Base-by-base conservation (phyloP, 2,329 filamentous ascomycete species). In the Phyllosticta citrichinensis region DNA sequence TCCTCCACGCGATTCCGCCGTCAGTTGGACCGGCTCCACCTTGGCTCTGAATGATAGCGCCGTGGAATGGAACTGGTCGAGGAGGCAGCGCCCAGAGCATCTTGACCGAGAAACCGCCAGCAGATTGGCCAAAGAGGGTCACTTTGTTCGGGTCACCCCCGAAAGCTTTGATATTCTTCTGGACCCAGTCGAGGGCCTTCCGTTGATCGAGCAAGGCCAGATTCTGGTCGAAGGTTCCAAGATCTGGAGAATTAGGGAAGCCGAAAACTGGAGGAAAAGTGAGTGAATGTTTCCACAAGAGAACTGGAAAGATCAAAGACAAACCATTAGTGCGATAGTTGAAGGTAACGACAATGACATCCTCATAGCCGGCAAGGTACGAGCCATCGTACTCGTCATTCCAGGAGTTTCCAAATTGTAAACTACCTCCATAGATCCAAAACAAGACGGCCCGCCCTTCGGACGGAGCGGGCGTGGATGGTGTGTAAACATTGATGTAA, bases 381-480 rank as follows among this genome's bases (percentile, higher is more conserved):
- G 80, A 81, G 62, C 85, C 74, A 66, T 88, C 87, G 68, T 88
- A 88, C 58, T 83, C 79, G 3, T 79, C 74, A 62, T 71, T 68
- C 35, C 67, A 69, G 6, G 68, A 71, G 3, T 71, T 72, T 1
- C 83, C 83, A 25, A 76, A 73, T 56, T 74, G 78, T 5, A 78
- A 74, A 0, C 81, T 61, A 2, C 73, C 72, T 35, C 78, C 78
- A 64, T 85, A 82, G 25, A 87, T 82, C 84, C 84, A 88, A 1
- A 84, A 76, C 10, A 76, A 76, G 9, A 86, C 80, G 0, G 83
- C 83, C 25, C 56, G 20, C 4, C 56, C 56, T 10, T 40, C 19
- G 10, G 20, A 12, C 10, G n/a, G 17, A 1, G 87, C 74, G 8
- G 70, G 75, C 27, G 70, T 63, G 10, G 78, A 71, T 0, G 83